Evolutionary conservation across 1,284 basidiomycete genomes (phyloP).

Genomic region (Cryptococcus neoformans): DNA sequence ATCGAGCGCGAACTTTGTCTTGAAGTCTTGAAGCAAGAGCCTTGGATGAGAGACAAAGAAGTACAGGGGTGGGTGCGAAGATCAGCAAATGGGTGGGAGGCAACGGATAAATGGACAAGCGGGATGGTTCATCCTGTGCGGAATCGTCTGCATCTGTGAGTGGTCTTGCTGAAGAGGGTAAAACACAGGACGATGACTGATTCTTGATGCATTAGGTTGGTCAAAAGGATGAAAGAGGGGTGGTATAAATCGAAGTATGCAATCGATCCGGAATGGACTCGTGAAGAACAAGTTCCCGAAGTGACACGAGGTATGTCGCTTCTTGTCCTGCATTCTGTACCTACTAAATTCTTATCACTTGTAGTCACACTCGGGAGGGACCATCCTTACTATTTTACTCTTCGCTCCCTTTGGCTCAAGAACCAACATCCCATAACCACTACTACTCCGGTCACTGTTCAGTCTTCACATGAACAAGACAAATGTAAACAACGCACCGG

Average conservation of each 20-base stretch:
- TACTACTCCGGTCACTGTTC: too few relatives aligned
- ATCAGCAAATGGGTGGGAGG: not conserved
- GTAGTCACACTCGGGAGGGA: not conserved
- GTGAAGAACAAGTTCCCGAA: not conserved
- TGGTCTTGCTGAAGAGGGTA: not conserved
- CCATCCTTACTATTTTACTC: conserved; percentile 7
- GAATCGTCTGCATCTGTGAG: conserved; percentile 3
- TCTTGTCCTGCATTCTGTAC: not conserved
- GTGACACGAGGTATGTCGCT: not conserved
- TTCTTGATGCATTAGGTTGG: not conserved
- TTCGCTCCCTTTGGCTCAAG: conserved; percentile 2
- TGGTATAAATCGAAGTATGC: not conserved
- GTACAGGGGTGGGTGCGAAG: conserved; percentile 1
- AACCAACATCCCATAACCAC: too few relatives aligned
- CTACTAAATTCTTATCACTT: not conserved
- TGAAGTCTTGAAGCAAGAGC: conserved; percentile 2
- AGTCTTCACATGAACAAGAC: too few relatives aligned
- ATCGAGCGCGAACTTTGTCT: conserved; percentile 1
- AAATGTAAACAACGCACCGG: too few relatives aligned
- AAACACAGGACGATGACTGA: not conserved
- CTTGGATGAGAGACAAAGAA: conserved; percentile 10
- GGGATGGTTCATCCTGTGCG: conserved; percentile 2
- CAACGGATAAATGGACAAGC: conserved; percentile 3
- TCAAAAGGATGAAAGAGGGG: conserved; percentile 1
- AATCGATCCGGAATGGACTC: not conserved